phyloP scores from a whole-genome alignment of 352 stramenopile genomes.

The Pythium pyrilobum region DNA sequence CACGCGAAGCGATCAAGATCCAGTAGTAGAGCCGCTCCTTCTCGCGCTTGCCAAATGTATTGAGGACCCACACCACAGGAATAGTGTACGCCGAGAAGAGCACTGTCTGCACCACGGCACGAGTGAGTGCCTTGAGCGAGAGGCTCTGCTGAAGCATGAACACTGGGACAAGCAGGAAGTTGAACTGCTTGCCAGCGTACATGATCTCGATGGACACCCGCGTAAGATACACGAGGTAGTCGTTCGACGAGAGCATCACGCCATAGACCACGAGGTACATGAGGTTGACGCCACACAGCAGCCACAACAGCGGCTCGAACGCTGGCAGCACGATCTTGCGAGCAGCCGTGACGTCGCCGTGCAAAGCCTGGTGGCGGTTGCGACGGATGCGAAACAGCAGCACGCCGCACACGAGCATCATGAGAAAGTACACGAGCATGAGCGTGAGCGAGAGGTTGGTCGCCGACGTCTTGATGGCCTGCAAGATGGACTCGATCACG shows the following conservation, averaged over 20 bases:
- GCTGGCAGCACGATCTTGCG: conserved; percentile 57
- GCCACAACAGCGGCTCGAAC: conserved; percentile 61
- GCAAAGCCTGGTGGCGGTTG: conserved; percentile 44
- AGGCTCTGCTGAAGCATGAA: conserved; percentile 57
- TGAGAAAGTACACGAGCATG: not conserved
- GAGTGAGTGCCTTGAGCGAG: conserved; percentile 30
- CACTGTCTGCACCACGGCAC: conserved; percentile 27
- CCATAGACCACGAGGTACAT: conserved; percentile 28
- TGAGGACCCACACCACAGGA: conserved; percentile 12
- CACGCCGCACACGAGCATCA: conserved; percentile 7
- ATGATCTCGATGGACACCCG: conserved; percentile 23
- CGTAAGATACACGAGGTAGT: conserved; percentile 18
- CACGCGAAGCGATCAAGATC: not conserved
- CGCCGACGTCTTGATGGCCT: not conserved
- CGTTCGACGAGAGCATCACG: conserved; percentile 17
- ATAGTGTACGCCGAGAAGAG: conserved; percentile 29
- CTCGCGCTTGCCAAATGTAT: conserved; percentile 1
- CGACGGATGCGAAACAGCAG: conserved; percentile 45
- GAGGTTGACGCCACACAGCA: conserved; percentile 21
- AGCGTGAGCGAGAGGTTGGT: conserved; percentile 1
- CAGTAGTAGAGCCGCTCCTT: conserved; percentile 9
- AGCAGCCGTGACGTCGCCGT: conserved; percentile 34
- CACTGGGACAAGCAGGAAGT: conserved; percentile 36
- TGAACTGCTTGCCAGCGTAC: conserved; percentile 40
- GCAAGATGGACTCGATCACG: not conserved